Evolutionary conservation across 2,329 filamentous ascomycete genomes (phyloP).

Genomic region (Alternaria sp.): DNA sequence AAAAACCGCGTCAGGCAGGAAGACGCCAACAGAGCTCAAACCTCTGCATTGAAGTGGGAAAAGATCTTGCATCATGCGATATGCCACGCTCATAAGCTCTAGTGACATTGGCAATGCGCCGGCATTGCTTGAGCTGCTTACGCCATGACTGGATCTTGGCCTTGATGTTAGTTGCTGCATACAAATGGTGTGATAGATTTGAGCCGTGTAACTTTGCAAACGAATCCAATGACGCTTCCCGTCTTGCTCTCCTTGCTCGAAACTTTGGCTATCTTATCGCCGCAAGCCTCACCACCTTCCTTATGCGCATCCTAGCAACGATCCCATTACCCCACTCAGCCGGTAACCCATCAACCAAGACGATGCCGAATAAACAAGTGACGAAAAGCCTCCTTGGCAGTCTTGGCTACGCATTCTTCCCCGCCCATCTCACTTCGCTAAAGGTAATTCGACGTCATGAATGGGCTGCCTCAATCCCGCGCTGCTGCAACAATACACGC

Average conservation of each 20-base stretch:
- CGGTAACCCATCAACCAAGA: not conserved
- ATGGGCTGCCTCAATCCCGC: conserved; percentile 15
- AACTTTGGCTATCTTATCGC: conserved; percentile 2
- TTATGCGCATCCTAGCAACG: conserved; percentile 2
- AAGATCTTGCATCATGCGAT: too few species aligned
- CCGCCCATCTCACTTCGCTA: conserved; percentile 22
- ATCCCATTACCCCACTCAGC: not conserved
- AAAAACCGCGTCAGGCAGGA: not conserved
- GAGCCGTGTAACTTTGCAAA: not conserved
- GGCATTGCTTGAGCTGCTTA: conserved; percentile 4
- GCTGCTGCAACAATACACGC: conserved; percentile 19
- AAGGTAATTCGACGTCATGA: conserved; percentile 28
- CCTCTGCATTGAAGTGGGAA: not conserved
- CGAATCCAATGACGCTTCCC: not conserved
- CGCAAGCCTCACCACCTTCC: conserved; percentile 15
- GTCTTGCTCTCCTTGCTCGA: not conserved
- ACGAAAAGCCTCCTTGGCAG: conserved; percentile 24
- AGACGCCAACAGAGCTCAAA: not conserved
- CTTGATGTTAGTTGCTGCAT: not conserved
- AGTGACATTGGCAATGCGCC: not conserved
- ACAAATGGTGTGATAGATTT: not conserved
- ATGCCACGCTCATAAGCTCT: not conserved
- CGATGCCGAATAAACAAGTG: conserved; percentile 10
- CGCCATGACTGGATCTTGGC: not conserved
- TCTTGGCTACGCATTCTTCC: conserved; percentile 33